Evolutionary conservation across 2,329 filamentous ascomycete species (phyloP).

Genomic region (Aspergillus costaricaensis): DNA sequence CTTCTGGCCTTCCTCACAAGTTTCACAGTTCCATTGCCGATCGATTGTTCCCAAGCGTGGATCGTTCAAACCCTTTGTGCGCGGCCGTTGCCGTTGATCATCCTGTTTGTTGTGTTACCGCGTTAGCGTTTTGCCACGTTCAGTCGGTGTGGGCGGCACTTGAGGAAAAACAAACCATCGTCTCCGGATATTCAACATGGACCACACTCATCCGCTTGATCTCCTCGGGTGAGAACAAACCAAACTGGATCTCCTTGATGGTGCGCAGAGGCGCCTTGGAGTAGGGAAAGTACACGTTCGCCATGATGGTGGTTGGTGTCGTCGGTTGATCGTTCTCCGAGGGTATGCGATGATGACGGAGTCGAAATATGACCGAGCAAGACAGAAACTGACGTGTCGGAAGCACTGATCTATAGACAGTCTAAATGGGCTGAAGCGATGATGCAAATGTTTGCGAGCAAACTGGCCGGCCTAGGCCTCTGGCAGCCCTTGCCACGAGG

Average conservation of each 20-base stretch:
- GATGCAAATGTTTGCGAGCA: conserved; percentile 38
- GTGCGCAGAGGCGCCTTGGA: conserved; percentile 95
- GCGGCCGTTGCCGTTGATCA: conserved; percentile 85
- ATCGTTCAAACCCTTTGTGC: conserved; percentile 90
- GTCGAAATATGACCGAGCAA: conserved; percentile 16
- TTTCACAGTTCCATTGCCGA: conserved; percentile 91
- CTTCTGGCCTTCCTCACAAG: conserved; percentile 91
- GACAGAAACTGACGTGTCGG: conserved; percentile 13
- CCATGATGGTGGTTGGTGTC: conserved; percentile 64
- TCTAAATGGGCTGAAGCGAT: conserved; percentile 25
- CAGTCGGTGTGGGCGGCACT: conserved; percentile 11
- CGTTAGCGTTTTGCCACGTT: conserved; percentile 21
- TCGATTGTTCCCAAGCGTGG: conserved; percentile 96
- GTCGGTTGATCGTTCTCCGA: background rate
- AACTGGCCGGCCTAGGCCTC: conserved; percentile 47
- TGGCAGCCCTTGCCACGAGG: conserved; percentile 53
- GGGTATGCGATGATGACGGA: background rate
- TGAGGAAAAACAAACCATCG: conserved; percentile 64
- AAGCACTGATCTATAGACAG: conserved; percentile 9
- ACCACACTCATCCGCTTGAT: conserved; percentile 98
- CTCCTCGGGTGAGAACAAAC: conserved; percentile 94
- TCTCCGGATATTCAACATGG: conserved; percentile 97
- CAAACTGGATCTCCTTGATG: conserved; percentile 99
- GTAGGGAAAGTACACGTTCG: conserved; percentile 86
- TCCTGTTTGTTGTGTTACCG: conserved; percentile 54